phyloP scores from a whole-genome alignment of 768 basidiomycete species.

The Cyathus striatus region DNA sequence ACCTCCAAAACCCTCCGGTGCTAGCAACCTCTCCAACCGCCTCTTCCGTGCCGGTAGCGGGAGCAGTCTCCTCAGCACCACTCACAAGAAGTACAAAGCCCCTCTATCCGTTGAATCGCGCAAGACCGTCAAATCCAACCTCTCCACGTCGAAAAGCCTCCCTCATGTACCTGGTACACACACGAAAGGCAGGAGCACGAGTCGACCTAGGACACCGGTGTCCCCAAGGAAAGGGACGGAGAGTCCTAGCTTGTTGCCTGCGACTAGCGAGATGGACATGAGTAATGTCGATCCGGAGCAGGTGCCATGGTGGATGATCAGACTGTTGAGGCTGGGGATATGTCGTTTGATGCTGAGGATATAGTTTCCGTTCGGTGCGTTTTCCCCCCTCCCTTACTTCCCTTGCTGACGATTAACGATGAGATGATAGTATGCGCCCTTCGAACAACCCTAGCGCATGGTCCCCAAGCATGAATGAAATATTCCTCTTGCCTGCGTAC shows the following conservation, averaged over 20 bases:
- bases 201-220: conserved; percentile 48
- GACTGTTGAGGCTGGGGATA: conserved; percentile 62
- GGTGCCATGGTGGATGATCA: conserved; percentile 71
- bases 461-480: conserved; percentile 41
- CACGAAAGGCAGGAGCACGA: conserved; percentile 29
- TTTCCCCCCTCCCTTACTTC: conserved; percentile 1
- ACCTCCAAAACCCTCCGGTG: too few relatives aligned
- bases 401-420: conserved; percentile 5
- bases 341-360: conserved; percentile 78
- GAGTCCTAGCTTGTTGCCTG: conserved; percentile 41
- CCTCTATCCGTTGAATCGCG: too few relatives aligned
- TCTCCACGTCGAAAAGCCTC: too few relatives aligned
- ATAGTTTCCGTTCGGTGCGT: conserved; percentile 75
- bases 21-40: too few relatives aligned
- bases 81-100: too few relatives aligned
- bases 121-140: too few relatives aligned
- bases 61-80: too few relatives aligned
- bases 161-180: conserved; percentile 57
- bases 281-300: conserved; percentile 72
- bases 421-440: conserved; percentile 68
- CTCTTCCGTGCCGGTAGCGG: too few relatives aligned
- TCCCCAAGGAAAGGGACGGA: conserved; percentile 44
- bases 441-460: conserved; percentile 49
- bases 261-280: conserved; percentile 68
- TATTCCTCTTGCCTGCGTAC: conserved; percentile 58